Evolutionary conservation across 371 early-diverging fungal species (phyloP).

Genomic region (Mucor circinelloides): DNA sequence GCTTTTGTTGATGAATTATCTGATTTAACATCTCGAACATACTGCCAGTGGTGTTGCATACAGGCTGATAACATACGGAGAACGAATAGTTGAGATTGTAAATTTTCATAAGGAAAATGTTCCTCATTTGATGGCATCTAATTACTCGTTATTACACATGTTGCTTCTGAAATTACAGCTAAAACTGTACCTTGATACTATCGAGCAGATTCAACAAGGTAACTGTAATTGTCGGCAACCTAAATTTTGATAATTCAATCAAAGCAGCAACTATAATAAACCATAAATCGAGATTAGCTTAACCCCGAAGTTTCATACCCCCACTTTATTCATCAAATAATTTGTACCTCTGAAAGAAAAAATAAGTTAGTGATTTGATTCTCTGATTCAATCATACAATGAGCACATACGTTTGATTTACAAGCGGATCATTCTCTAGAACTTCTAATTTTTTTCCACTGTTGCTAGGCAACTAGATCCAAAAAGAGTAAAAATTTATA

Average conservation of each 20-base stretch:
- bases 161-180: not conserved
- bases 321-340: not conserved
- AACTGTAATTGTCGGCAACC: constrained; percentile 59
- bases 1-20: constrained; percentile 31
- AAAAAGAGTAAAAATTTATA: not conserved
- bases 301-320: constrained; percentile 8
- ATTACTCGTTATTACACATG: not conserved
- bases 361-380: not conserved
- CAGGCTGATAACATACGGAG: constrained; percentile 74
- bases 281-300: constrained; percentile 1
- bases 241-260: constrained; percentile 69
- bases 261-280: constrained; percentile 53
- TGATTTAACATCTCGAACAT: constrained; percentile 43
- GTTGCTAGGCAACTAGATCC: constrained; percentile 57
- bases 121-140: constrained; percentile 54
- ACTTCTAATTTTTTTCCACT: constrained; percentile 56
- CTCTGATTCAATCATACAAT: not conserved
- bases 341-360: constrained; percentile 21
- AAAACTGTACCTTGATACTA: constrained; percentile 57
- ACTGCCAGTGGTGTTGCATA: constrained; percentile 75
- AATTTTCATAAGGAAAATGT: constrained; percentile 57
- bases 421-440: constrained; percentile 63
- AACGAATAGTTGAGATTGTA: constrained; percentile 77
- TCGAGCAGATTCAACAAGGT: constrained; percentile 60
- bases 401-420: constrained; percentile 55